Percentiles rank a stretch among this genome's conserved stretches.
These are phyloP conservation scores for Verticillium nonalfalfae DNA, from an alignment of 2,329 filamentous ascomycete genomes.

Conservation along the genomic window DNA sequence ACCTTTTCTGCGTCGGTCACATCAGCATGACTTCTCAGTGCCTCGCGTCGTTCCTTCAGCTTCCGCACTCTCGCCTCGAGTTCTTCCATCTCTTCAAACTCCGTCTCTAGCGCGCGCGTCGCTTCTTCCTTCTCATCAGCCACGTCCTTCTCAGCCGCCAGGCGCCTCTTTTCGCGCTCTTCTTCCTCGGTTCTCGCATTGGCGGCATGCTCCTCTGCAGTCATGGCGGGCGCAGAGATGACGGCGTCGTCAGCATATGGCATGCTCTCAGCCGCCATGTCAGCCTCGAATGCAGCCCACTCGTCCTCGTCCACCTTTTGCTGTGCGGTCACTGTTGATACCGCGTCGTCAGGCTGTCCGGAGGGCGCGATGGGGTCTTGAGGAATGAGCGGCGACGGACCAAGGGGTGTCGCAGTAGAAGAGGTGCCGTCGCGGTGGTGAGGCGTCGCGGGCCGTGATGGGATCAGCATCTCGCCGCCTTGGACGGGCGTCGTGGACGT, in stretches of 20 bases:
- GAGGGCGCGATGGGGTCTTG: constrained; percentile 12
- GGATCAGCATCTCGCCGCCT: constrained; percentile 56
- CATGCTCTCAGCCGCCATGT: constrained; percentile 51
- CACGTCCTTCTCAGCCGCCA: constrained; percentile 46
- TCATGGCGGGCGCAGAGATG: constrained; percentile 64
- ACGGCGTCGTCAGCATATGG: constrained; percentile 42
- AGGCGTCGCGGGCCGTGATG: constrained; percentile 58
- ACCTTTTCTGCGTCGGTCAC: constrained; percentile 3
- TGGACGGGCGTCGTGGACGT: constrained; percentile 46
- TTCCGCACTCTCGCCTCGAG: constrained; percentile 65
- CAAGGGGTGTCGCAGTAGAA: constrained; percentile 32
- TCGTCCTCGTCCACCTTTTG: constrained; percentile 61
- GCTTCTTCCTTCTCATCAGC: constrained; percentile 73
- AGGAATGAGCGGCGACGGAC: constrained; percentile 30
- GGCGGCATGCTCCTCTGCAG: constrained; percentile 54
- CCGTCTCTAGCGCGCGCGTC: constrained; percentile 62
- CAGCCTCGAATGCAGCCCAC: constrained; percentile 82
- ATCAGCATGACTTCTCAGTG: constrained; percentile 37
- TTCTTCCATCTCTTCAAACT: constrained; percentile 79
- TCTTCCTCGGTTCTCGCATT: constrained; percentile 44
- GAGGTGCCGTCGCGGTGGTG: constrained; percentile 25
- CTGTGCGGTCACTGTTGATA: constrained; percentile 8
- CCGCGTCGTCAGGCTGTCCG: constrained; percentile 3
- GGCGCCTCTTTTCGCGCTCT: constrained; percentile 43
- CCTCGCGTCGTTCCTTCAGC: constrained; percentile 66